Conservation (phyloP, 129 eudicot species). For the Chrysanthemum lavandulifolium region DNA sequence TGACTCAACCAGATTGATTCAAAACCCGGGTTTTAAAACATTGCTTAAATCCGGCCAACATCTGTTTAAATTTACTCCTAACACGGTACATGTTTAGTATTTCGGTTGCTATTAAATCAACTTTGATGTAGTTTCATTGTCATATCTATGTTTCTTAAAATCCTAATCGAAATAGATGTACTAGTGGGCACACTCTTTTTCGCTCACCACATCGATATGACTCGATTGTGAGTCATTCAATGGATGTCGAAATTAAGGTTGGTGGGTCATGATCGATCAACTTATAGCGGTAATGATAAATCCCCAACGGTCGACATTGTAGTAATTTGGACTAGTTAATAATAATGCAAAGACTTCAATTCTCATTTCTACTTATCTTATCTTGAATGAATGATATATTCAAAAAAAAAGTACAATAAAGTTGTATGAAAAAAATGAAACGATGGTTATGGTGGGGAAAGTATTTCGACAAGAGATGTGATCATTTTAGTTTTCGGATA, state of each 20-base stretch:
- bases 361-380: not conserved
- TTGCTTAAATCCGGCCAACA: no score
- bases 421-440: not conserved
- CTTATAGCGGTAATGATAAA: not conserved
- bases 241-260: constrained; percentile 1
- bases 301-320: not conserved
- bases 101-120: not conserved
- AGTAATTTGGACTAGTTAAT: not conserved
- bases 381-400: not conserved
- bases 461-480: not conserved
- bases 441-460: not conserved
- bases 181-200: not conserved
- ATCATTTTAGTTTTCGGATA: not conserved
- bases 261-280: constrained; percentile 10
- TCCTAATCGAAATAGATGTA: not conserved
- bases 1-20: not conserved
- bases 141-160: not conserved
- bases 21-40: no score
- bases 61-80: no score
- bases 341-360: not conserved
- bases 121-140: not conserved
- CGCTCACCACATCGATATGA: not conserved
- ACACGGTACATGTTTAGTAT: not conserved
- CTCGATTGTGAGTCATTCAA: not conserved
- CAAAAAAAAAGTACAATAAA: not conserved